Evolutionary conservation across 306 rosid species (phyloP), one percentile per base, ranked within the genome.

Genomic region (Cyclanthera cordifolia): DNA sequence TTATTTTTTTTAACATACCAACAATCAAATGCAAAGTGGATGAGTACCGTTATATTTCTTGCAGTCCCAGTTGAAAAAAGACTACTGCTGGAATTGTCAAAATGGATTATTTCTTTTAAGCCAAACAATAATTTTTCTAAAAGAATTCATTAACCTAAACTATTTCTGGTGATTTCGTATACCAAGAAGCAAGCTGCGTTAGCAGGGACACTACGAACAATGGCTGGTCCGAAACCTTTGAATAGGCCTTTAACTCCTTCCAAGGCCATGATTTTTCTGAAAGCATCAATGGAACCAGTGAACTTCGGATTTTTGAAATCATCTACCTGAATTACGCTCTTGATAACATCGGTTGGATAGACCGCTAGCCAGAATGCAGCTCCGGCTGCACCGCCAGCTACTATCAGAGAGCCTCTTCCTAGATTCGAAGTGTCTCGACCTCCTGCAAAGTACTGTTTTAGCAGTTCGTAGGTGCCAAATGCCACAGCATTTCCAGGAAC

Each of bases 141-240:
- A 66, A 21, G 21, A 69, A 53, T 21, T 41, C 8, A 10, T 84
- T 82, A 88, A 57, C 83, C 91, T 53, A 94, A 73, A 77, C 90
- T 85, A 34, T 97, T 87, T 77, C 85, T 85, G 45, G 97, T 83
- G 72, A 94, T 80, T 78, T 90, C 99, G 68, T 94, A 94, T 7
- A 89, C 99, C 88, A 88, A 88, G 90, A 94, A 94, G 70, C 99
- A 90, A n/a, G 97, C 99, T 11, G 99, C 97, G 79, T 94, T 94
- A 0, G 97, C 91, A 0, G 97, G 97, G 75, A 90, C 75, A 78
- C 97, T 94, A 58, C 97, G 79, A 15, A 75, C 86, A 83, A 90
- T 94, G 20, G 99, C 97, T 1, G 97, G 99, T 72, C 95, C 97
- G 72, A 94, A 94, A 21, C 99, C 99, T 53, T 79, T 94, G 74